Evolutionary conservation across 306 rosid species (phyloP).

Genomic region (Quercus aquifolioides): DNA sequence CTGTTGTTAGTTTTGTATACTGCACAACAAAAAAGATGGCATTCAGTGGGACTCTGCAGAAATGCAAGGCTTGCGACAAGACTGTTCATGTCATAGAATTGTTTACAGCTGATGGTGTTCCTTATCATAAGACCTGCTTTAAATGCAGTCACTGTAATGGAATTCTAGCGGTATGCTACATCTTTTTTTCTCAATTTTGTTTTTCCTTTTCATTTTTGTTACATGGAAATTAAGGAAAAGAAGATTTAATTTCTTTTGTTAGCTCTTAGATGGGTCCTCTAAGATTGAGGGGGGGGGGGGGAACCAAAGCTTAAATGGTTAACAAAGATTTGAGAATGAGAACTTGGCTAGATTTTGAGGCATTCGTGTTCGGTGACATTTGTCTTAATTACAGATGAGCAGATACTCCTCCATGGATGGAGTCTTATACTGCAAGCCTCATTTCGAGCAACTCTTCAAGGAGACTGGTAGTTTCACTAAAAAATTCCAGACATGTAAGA

Average conservation of each 20-base stretch:
- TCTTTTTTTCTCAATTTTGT: background rate
- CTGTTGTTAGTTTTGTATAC: slow-evolving; percentile 5
- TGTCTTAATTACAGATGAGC: slow-evolving; percentile 41
- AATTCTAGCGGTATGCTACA: slow-evolving; percentile 42
- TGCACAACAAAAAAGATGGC: slow-evolving; percentile 37
- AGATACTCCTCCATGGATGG: slow-evolving; percentile 59
- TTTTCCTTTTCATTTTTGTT: background rate
- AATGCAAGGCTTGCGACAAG: slow-evolving; percentile 76
- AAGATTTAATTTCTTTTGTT: too few relatives aligned
- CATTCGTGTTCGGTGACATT: background rate
- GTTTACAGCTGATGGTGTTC: slow-evolving; percentile 52
- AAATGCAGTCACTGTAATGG: slow-evolving; percentile 73
- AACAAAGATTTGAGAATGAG: background rate
- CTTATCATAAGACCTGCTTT: slow-evolving; percentile 66
- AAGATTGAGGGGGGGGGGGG: too few relatives aligned
- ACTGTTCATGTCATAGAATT: slow-evolving; percentile 61
- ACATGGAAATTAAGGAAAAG: too few relatives aligned
- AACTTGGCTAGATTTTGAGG: background rate
- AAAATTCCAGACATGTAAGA: slow-evolving; percentile 42
- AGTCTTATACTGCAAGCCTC: slow-evolving; percentile 66
- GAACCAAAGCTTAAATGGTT: too few relatives aligned
- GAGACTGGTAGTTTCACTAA: slow-evolving; percentile 37
- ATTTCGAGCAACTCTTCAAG: slow-evolving; percentile 67
- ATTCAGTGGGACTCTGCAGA: slow-evolving; percentile 77
- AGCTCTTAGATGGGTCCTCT: too few relatives aligned